Conservation (phyloP, 345 rosid species). For the Lenwebbia sp. region DNA sequence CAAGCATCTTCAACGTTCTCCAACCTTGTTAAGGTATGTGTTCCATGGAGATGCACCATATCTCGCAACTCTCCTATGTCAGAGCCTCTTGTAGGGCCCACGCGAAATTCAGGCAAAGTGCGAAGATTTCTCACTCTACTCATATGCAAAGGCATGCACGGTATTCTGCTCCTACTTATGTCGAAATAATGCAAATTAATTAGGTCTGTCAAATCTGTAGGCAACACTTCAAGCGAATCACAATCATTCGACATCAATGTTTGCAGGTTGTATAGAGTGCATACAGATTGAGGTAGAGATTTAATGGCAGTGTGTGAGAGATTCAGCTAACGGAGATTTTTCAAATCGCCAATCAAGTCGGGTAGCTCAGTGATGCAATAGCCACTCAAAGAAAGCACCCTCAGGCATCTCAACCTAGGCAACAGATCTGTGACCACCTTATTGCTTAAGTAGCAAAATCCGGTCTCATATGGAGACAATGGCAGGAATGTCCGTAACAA, state of each 20-base stretch:
- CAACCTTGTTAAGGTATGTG: constrained; percentile 5
- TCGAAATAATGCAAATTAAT: constrained; percentile 12
- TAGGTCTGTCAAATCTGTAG: constrained; percentile 1
- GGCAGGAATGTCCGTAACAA: constrained; percentile 10
- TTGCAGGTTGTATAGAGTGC: constrained; percentile 5
- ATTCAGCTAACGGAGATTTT: constrained; percentile 7
- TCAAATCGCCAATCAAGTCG: not conserved
- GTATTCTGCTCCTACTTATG: not conserved
- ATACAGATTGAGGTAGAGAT: constrained; percentile 2
- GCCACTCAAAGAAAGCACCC: constrained; percentile 8
- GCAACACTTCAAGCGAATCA: not conserved
- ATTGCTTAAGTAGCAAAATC: not conserved
- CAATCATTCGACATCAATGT: constrained; percentile 13
- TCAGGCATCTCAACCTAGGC: not conserved
- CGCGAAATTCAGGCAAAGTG: constrained; percentile 6
- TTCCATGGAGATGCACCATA: constrained; percentile 7
- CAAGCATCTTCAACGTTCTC: constrained; percentile 3
- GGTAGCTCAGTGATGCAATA: constrained; percentile 10
- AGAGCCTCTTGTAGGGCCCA: constrained; percentile 3
- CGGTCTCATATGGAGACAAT: not conserved
- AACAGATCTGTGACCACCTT: not conserved
- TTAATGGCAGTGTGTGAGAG: constrained; percentile 4
- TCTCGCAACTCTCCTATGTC: constrained; percentile 2
- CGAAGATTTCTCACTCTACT: constrained; percentile 2
- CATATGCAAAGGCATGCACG: constrained; percentile 12